Conservation (phyloP, 2,329 filamentous ascomycete genomes). For the Aspergillus glaucus region DNA sequence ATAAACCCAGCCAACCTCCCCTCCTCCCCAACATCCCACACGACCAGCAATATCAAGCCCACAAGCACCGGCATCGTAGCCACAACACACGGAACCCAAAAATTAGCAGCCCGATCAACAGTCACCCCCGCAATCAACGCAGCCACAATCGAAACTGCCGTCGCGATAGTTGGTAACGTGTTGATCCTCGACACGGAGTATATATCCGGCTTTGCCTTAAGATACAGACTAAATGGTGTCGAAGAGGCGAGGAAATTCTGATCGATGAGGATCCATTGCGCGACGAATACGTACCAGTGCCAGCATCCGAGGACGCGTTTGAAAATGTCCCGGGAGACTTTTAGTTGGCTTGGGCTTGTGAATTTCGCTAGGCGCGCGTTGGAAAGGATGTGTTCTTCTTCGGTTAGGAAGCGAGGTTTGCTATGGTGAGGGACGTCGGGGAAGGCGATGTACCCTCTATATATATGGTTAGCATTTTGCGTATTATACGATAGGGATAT, state of each 20-base stretch:
- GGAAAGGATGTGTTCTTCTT: constrained; percentile 11
- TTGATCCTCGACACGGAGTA: constrained; percentile 39
- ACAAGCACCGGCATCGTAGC: constrained; percentile 30
- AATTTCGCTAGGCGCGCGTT: constrained; percentile 14
- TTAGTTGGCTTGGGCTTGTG: constrained; percentile 24
- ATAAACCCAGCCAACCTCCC: constrained; percentile 35
- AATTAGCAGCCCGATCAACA: constrained; percentile 30
- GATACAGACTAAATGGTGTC: constrained; percentile 37
- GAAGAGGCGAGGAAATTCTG: constrained; percentile 31
- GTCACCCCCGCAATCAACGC: constrained; percentile 28
- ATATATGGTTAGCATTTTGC: not conserved
- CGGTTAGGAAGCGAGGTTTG: constrained; percentile 7
- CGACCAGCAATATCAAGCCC: constrained; percentile 28
- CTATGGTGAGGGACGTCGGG: constrained; percentile 26
- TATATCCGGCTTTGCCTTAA: constrained; percentile 30
- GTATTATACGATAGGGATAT: not conserved
- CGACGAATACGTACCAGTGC: constrained; percentile 37
- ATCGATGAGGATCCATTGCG: constrained; percentile 34
- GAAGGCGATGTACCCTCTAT: constrained; percentile 19
- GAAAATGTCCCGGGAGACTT: constrained; percentile 31
- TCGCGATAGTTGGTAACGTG: constrained; percentile 36
- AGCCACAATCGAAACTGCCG: constrained; percentile 33
- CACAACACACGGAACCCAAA: constrained; percentile 28
- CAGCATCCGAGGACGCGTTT: constrained; percentile 33
- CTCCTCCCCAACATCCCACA: constrained; percentile 33